Evolutionary conservation across 179 eudicot species (phyloP).

Genomic region (Silene vulgaris): DNA sequence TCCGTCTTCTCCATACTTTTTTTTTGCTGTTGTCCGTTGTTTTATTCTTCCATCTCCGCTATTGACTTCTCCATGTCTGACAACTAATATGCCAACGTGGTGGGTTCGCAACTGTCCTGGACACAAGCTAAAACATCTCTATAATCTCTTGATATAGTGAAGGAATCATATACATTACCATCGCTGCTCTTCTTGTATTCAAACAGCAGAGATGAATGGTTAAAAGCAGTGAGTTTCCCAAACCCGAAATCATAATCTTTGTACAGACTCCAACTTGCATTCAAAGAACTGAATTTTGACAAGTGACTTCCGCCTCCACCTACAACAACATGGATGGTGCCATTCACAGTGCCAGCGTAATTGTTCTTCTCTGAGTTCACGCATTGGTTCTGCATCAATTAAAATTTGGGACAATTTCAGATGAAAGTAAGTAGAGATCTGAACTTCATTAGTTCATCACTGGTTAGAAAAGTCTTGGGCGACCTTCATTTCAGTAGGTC

Average conservation of each 20-base stretch:
- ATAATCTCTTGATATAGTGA: slow-evolving; percentile 63
- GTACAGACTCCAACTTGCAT: slow-evolving; percentile 55
- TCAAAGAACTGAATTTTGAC: slow-evolving; percentile 39
- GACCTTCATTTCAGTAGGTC: background rate
- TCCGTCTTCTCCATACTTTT: background rate
- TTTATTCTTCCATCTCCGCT: background rate
- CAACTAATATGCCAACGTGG: slow-evolving; percentile 41
- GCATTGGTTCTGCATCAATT: slow-evolving; percentile 45
- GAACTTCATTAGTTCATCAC: background rate
- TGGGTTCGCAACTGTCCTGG: slow-evolving; percentile 50
- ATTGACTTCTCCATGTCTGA: background rate
- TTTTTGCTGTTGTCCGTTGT: background rate
- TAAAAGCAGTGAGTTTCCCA: slow-evolving; percentile 63
- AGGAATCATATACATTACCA: slow-evolving; percentile 65
- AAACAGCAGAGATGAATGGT: slow-evolving; percentile 54
- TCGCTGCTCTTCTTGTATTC: slow-evolving; percentile 74
- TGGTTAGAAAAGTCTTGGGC: too few relatives aligned
- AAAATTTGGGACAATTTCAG: background rate
- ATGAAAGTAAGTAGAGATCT: background rate
- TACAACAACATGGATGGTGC: slow-evolving; percentile 68
- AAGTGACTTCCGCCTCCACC: slow-evolving; percentile 71
- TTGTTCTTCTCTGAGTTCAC: slow-evolving; percentile 47
- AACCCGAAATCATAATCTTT: slow-evolving; percentile 63
- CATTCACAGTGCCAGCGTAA: slow-evolving; percentile 51
- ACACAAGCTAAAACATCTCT: slow-evolving; percentile 63